Percentiles rank a stretch among this genome's conserved stretches.
Evolutionary conservation across 1,284 basidiomycete genomes (phyloP).

Genomic region (Apiotrichum siamense): DNA sequence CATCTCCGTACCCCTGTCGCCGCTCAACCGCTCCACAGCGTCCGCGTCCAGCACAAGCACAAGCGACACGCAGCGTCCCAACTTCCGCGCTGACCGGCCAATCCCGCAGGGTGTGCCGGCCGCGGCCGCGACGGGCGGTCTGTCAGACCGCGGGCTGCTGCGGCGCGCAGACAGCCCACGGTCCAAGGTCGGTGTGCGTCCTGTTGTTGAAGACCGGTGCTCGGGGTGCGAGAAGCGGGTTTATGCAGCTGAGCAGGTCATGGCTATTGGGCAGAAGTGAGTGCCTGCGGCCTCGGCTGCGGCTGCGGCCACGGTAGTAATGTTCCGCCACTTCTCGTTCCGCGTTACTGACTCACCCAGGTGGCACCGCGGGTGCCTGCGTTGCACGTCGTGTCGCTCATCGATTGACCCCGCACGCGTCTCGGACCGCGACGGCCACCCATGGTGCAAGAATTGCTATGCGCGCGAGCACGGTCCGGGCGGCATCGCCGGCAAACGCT

Average conservation of each 20-base stretch:
- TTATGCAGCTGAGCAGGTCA: conserved; percentile 45
- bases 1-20: not conserved
- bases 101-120: conserved; percentile 6
- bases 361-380: conserved; percentile 44
- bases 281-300: not conserved
- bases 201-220: conserved; percentile 34
- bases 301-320: not conserved
- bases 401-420: conserved; percentile 42
- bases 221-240: conserved; percentile 43
- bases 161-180: conserved; percentile 10
- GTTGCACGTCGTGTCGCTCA: conserved; percentile 35
- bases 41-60: no score
- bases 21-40: conserved; percentile 12
- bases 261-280: conserved; percentile 19
- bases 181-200: conserved; percentile 35
- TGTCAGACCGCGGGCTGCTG: conserved; percentile 4
- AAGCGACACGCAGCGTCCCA: conserved; percentile 29
- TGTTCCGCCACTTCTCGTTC: no score
- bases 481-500: conserved; percentile 37
- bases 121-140: not conserved
- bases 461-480: conserved; percentile 38
- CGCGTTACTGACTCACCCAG: conserved; percentile 17
- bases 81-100: conserved; percentile 30
- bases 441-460: conserved; percentile 46
- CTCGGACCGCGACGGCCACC: conserved; percentile 56